These are phyloP conservation scores for Crotalaria pallida DNA, from an alignment of 306 rosid genomes.

Conservation along the genomic window DNA sequence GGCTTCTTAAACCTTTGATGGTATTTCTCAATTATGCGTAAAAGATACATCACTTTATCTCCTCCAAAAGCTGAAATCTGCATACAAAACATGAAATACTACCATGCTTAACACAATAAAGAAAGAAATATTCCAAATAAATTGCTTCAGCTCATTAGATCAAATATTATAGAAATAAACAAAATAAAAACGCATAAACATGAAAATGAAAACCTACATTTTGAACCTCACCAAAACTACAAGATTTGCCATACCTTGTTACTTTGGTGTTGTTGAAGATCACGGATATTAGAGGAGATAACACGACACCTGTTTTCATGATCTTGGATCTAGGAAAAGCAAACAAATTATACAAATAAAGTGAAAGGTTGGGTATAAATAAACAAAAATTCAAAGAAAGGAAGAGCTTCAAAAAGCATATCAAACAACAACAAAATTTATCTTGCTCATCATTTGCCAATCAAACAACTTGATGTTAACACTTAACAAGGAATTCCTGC, in stretches of 20 bases:
- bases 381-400: background rate
- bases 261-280: conserved; percentile 42
- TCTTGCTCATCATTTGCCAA: background rate
- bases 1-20: conserved; percentile 57
- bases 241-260: conserved; percentile 53
- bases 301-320: conserved; percentile 34
- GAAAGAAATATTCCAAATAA: background rate
- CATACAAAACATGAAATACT: background rate
- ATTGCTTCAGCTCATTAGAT: background rate
- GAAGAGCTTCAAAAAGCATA: background rate
- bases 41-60: conserved; percentile 48
- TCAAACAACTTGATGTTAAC: background rate
- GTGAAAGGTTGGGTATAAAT: background rate
- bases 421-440: background rate
- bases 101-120: background rate
- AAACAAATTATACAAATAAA: background rate
- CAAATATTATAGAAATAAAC: background rate
- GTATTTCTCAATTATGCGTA: conserved; percentile 55
- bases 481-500: background rate
- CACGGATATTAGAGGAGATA: conserved; percentile 26
- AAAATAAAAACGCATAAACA: conserved; percentile 7
- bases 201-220: background rate
- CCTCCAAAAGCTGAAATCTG: conserved; percentile 93
- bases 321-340: conserved; percentile 44
- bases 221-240: background rate